A percentile compares a stretch with the other conserved stretches of the same genome.
Evolutionary conservation across 345 rosid genomes (phyloP).

Genomic region (Populus deltoides): DNA sequence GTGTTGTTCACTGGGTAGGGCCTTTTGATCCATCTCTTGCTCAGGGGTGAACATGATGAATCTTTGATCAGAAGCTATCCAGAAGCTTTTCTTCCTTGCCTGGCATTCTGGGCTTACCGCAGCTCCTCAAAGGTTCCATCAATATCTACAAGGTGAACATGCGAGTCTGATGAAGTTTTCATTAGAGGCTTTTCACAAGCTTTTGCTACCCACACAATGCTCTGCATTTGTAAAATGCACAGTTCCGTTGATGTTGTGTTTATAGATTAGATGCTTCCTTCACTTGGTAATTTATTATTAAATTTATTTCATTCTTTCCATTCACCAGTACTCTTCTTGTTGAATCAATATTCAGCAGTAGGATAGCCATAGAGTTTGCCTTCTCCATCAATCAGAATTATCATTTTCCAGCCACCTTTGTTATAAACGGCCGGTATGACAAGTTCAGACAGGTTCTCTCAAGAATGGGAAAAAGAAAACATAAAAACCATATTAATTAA

Average conservation of each 20-base stretch:
- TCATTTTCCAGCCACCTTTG: too few relatives aligned
- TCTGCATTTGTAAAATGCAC: background rate
- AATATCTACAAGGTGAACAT: background rate
- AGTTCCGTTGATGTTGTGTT: background rate
- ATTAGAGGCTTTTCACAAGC: background rate
- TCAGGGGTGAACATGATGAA: slow-evolving; percentile 10
- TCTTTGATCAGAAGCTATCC: background rate
- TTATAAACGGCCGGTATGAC: too few relatives aligned
- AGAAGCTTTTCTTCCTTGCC: background rate
- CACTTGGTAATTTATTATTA: background rate
- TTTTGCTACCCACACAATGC: background rate
- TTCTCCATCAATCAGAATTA: background rate
- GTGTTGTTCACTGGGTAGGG: slow-evolving; percentile 22
- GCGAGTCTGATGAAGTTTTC: background rate
- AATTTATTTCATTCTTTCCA: background rate
- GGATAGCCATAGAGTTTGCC: background rate
- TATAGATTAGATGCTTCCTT: background rate
- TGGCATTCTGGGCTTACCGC: background rate
- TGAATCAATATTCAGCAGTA: background rate
- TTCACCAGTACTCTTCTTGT: background rate
- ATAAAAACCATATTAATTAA: too few relatives aligned
- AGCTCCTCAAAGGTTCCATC: background rate
- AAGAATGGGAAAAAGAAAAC: too few relatives aligned
- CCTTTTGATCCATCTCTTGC: slow-evolving; percentile 32
- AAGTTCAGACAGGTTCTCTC: too few relatives aligned